Percentiles rank a stretch among this genome's conserved stretches.
These are phyloP conservation scores for Heterobasidion irregulare DNA, from an alignment of 1,284 basidiomycete genomes.

Conservation along the genomic window DNA sequence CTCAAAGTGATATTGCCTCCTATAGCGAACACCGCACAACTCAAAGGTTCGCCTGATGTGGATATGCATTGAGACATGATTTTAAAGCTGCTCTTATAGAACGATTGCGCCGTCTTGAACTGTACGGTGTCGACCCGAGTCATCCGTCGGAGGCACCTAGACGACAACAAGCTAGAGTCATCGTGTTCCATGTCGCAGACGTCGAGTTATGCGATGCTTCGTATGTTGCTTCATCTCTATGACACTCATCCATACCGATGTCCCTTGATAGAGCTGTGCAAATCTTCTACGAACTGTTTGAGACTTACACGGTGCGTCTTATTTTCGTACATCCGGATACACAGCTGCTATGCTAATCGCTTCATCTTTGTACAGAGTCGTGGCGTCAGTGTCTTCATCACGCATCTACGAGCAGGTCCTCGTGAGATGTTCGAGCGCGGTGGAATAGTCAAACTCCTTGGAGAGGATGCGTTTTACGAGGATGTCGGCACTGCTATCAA, in stretches of 20 bases:
- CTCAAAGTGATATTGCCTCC: background rate
- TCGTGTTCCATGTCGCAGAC: slow-evolving; percentile 88
- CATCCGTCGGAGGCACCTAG: slow-evolving; percentile 86
- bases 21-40: slow-evolving; percentile 80
- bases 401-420: slow-evolving; percentile 59
- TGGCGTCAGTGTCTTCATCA: slow-evolving; percentile 70
- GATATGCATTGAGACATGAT: background rate
- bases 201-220: slow-evolving; percentile 82
- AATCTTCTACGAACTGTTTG: slow-evolving; percentile 75
- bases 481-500: slow-evolving; percentile 64
- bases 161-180: slow-evolving; percentile 63
- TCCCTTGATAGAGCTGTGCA: slow-evolving; percentile 58
- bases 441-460: slow-evolving; percentile 58
- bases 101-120: slow-evolving; percentile 71
- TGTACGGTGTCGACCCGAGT: slow-evolving; percentile 68
- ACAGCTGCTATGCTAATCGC: background rate
- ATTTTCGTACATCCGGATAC: slow-evolving; percentile 1
- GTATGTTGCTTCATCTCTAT: slow-evolving; percentile 33
- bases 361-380: slow-evolving; percentile 37
- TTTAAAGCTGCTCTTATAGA: slow-evolving; percentile 32
- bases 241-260: background rate
- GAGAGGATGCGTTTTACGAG: slow-evolving; percentile 62
- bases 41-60: slow-evolving; percentile 50
- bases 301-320: slow-evolving; percentile 60
- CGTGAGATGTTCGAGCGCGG: slow-evolving; percentile 57